Evolutionary conservation across 305 asterid genomes (phyloP).

Genomic region (Fraxinus nigra): DNA sequence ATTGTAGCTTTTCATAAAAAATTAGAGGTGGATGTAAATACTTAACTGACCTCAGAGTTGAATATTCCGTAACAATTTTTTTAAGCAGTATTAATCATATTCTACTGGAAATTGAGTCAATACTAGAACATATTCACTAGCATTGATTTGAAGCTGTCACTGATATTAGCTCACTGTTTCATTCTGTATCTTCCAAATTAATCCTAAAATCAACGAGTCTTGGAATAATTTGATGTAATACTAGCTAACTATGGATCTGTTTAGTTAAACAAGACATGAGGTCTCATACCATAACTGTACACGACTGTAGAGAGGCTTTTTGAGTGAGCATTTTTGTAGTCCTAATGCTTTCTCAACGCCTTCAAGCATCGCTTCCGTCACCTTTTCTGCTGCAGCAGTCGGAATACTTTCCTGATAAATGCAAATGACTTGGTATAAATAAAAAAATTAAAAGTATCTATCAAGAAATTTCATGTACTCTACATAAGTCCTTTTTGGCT

Average conservation of each 20-base stretch:
- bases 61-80: background rate
- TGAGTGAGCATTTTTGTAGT: conserved; percentile 51
- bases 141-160: background rate
- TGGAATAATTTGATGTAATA: background rate
- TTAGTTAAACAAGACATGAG: background rate
- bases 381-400: conserved; percentile 69
- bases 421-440: background rate
- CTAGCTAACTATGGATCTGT: background rate
- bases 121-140: background rate
- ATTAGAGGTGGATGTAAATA: background rate
- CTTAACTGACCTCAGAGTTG: background rate
- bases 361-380: conserved; percentile 77
- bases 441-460: conserved; percentile 2
- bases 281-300: conserved; percentile 76
- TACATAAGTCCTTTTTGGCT: conserved; percentile 17
- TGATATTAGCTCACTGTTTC: background rate
- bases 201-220: background rate
- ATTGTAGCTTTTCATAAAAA: background rate
- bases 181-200: background rate
- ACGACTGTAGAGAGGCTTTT: conserved; percentile 67
- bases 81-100: background rate
- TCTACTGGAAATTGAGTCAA: background rate
- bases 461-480: conserved; percentile 1
- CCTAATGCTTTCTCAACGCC: conserved; percentile 88
- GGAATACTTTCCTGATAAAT: conserved; percentile 82